Evolutionary conservation across 1,139 yeast species (phyloP).

Genomic region (Yamadazyma conglobata): DNA sequence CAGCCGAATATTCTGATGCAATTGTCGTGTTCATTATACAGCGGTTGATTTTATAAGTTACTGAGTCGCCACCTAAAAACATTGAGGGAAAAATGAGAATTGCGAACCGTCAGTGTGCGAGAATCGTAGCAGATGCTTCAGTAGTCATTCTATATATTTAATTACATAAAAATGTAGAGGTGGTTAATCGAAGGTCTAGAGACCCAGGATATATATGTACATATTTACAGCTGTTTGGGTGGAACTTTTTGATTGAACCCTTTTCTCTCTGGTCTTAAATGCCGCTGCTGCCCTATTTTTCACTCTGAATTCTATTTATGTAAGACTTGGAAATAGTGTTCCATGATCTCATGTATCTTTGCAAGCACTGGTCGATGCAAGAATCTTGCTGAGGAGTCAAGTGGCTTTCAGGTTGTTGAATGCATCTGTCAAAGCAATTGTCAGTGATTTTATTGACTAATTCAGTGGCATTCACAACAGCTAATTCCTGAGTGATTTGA

Average conservation of each 20-base stretch:
- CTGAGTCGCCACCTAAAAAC: too few relatives aligned
- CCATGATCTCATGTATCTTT: conserved; percentile 91
- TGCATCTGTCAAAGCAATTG: conserved; percentile 81
- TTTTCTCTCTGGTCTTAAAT: too few relatives aligned
- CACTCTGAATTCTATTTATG: conserved; percentile 61
- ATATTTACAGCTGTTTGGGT: too few relatives aligned
- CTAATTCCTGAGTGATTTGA: conserved; percentile 78
- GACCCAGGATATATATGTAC: too few relatives aligned
- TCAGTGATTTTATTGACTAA: conserved; percentile 83
- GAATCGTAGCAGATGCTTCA: too few relatives aligned
- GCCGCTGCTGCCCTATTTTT: too few relatives aligned
- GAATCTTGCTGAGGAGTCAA: conserved; percentile 29
- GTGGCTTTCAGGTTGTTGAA: conserved; percentile 47
- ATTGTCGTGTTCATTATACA: conserved; percentile 36
- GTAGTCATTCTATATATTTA: too few relatives aligned
- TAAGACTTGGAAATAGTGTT: conserved; percentile 76
- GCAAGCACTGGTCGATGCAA: conserved; percentile 76
- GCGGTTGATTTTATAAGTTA: conserved; percentile 2
- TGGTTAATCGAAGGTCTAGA: too few relatives aligned
- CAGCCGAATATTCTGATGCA: conserved; percentile 60
- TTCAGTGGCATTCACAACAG: conserved; percentile 85
- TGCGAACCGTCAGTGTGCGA: too few relatives aligned
- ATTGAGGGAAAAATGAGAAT: too few relatives aligned
- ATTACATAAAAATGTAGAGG: too few relatives aligned
- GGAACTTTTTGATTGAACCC: too few relatives aligned